These are phyloP conservation scores for Discostella stelligeroides DNA, from an alignment of 108 stramenopile genomes.

Conservation along the genomic window DNA sequence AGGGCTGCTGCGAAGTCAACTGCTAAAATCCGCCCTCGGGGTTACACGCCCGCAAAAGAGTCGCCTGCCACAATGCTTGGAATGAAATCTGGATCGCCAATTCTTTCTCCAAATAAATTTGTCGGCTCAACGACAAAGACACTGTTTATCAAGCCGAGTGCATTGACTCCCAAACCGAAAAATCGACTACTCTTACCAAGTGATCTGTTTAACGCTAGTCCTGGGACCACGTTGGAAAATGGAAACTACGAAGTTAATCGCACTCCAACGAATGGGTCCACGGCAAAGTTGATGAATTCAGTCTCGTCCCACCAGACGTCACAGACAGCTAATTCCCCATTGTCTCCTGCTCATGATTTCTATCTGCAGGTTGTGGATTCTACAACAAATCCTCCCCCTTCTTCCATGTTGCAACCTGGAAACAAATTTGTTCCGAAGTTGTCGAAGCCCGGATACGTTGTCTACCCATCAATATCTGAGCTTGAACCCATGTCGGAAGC, in stretches of 20 bases:
- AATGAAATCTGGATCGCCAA: slow-evolving; percentile 35
- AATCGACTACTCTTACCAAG: slow-evolving; percentile 55
- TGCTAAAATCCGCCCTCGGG: slow-evolving; percentile 79
- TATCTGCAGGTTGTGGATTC: slow-evolving; percentile 62
- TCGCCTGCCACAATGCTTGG: slow-evolving; percentile 45
- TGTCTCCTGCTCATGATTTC: slow-evolving; percentile 62
- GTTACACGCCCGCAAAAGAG: slow-evolving; percentile 61
- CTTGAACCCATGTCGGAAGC: slow-evolving; percentile 75
- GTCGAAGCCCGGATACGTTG: slow-evolving; percentile 80
- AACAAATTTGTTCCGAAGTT: slow-evolving; percentile 67
- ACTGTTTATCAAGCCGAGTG: slow-evolving; percentile 61
- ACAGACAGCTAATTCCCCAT: slow-evolving; percentile 1
- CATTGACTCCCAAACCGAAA: slow-evolving; percentile 64
- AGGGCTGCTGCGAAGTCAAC: slow-evolving; percentile 64
- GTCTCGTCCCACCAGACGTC: slow-evolving; percentile 15
- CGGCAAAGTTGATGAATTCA: slow-evolving; percentile 25
- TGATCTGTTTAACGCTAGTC: slow-evolving; percentile 24
- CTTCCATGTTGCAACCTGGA: slow-evolving; percentile 6
- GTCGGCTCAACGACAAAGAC: slow-evolving; percentile 60
- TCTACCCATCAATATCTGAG: slow-evolving; percentile 68
- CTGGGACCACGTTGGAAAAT: slow-evolving; percentile 31
- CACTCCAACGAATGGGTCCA: slow-evolving; percentile 20
- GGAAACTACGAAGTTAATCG: slow-evolving; percentile 36
- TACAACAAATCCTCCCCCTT: slow-evolving; percentile 14
- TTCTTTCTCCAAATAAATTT: slow-evolving; percentile 61